Evolutionary conservation across 305 asterid genomes (phyloP).

Genomic region (Vinca major): DNA sequence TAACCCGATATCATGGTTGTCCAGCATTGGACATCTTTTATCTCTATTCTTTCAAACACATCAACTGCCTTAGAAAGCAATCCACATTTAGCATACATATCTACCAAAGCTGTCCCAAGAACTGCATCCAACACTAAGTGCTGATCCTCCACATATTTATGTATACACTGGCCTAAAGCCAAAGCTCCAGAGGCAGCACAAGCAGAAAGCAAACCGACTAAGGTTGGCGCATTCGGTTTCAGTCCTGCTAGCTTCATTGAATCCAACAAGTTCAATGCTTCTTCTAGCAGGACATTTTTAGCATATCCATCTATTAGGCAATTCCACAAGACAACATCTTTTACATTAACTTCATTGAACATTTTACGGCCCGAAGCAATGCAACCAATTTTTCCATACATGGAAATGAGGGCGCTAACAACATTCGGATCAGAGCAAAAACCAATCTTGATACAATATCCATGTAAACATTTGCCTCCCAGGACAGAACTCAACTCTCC

Average conservation of each 20-base stretch:
- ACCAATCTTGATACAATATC: constrained; percentile 45
- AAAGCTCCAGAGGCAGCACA: constrained; percentile 44
- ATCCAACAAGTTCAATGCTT: constrained; percentile 30
- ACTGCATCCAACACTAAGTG: constrained; percentile 34
- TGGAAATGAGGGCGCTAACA: constrained; percentile 42
- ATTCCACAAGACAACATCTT: constrained; percentile 56
- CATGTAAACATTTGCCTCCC: constrained; percentile 34
- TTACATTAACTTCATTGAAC: constrained; percentile 39
- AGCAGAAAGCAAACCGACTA: constrained; percentile 46
- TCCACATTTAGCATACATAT: constrained; percentile 57
- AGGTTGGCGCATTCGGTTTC: constrained; percentile 45
- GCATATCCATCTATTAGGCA: constrained; percentile 59
- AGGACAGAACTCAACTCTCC: constrained; percentile 19
- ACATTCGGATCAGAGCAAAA: constrained; percentile 33
- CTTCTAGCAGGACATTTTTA: constrained; percentile 34
- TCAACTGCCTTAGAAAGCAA: constrained; percentile 39
- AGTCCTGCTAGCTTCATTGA: constrained; percentile 30
- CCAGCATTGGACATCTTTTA: constrained; percentile 52
- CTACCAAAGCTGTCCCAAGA: constrained; percentile 47
- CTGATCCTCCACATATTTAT: constrained; percentile 27
- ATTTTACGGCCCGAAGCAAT: constrained; percentile 30
- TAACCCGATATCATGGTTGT: constrained; percentile 51
- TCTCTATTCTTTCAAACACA: constrained; percentile 31
- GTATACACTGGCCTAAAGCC: constrained; percentile 27
- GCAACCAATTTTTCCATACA: constrained; percentile 43